A percentile compares a stretch with the other conserved stretches of the same genome.
Evolutionary conservation across 768 basidiomycete species (phyloP).

Genomic region (Paxillus rubicundulus): DNA sequence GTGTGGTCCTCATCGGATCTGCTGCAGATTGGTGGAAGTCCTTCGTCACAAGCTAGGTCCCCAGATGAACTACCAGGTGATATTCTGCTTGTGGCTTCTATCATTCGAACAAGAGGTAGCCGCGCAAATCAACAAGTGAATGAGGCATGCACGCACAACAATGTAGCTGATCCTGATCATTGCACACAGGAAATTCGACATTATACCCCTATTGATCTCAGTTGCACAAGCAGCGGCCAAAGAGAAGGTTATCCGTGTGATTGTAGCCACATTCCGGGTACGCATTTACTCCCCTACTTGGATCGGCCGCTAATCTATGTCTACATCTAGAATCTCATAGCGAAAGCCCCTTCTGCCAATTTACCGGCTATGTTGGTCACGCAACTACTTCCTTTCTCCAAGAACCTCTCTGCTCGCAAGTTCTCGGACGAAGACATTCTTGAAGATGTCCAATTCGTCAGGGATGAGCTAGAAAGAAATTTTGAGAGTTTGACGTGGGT

Average conservation of each 20-base stretch:
- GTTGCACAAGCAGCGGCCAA: slow-evolving; percentile 90
- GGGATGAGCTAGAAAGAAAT: slow-evolving; percentile 78
- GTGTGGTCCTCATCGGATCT: neutral
- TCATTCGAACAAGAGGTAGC: slow-evolving; percentile 88
- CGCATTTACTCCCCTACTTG: slow-evolving; percentile 8
- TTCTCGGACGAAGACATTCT: slow-evolving; percentile 94
- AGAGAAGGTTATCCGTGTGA: slow-evolving; percentile 94
- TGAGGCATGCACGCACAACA: slow-evolving; percentile 4
- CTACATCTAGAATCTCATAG: slow-evolving; percentile 71
- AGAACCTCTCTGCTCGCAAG: slow-evolving; percentile 80
- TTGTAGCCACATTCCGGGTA: slow-evolving; percentile 89
- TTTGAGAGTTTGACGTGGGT: slow-evolving; percentile 90
- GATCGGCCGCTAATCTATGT: slow-evolving; percentile 3
- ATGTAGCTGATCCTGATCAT: neutral
- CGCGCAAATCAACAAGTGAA: slow-evolving; percentile 82
- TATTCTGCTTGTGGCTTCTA: slow-evolving; percentile 90
- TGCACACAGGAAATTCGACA: slow-evolving; percentile 73
- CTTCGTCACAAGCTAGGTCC: slow-evolving; percentile 78
- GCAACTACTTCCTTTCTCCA: slow-evolving; percentile 81
- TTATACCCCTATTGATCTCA: slow-evolving; percentile 80
- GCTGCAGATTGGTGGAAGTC: slow-evolving; percentile 74
- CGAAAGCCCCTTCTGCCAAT: slow-evolving; percentile 83
- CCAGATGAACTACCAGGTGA: slow-evolving; percentile 94
- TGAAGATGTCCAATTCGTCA: slow-evolving; percentile 87
- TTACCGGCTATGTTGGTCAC: slow-evolving; percentile 90